Base-by-base conservation (phyloP, 2,329 filamentous ascomycete genomes). In the Scytalidium lignicola region DNA sequence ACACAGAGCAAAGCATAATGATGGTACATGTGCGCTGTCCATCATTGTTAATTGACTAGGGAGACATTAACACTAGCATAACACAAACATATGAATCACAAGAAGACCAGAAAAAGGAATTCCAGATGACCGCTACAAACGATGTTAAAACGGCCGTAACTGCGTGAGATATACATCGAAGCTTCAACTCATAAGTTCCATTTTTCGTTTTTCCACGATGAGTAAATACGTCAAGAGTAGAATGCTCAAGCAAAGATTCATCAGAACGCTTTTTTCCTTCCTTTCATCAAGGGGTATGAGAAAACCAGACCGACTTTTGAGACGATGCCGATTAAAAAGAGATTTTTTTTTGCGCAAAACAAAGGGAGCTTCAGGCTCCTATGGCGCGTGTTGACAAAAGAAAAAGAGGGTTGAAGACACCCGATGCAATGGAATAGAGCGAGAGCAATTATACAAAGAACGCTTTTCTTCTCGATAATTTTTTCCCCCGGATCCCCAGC, bases 381-480 rank as follows among this genome's bases (percentile, higher is more conserved):
- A 5, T 17, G 32, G 32, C 32, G 32, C 32, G n/a, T 17, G 10
- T n/a, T 37, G 32, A n/a, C 7, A 8, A 37, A 45, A 45, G 12
- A 29, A 45, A 29, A 45, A 29, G 9, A 32, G 28, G 8, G 43
- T 18, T 18, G 43, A 15, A 20, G 22, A 23, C 22, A 23, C 26
- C 20, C 43, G 43, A 29, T 45, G 43, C 43, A 37, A 29, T 29
- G 23, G 19, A 45, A 45, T 45, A 45, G 43, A 44, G 28, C 32
- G 23, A 51, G 39, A 43, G 47, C 49, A 48, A 51, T 40, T 48
- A 51, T 51, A 51, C 49, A 51, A 51, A 51, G 46, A 49, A 49
- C 41, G 32, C 45, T 41, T 29, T 18, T 45, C 12, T 45, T 40
- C 21, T 29, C 45, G 32, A 26, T 40, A 26, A 23, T 41, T 47